These are phyloP conservation scores for Fusarium begoniae DNA, from an alignment of 2,329 filamentous ascomycete genomes.

Conservation along the genomic window DNA sequence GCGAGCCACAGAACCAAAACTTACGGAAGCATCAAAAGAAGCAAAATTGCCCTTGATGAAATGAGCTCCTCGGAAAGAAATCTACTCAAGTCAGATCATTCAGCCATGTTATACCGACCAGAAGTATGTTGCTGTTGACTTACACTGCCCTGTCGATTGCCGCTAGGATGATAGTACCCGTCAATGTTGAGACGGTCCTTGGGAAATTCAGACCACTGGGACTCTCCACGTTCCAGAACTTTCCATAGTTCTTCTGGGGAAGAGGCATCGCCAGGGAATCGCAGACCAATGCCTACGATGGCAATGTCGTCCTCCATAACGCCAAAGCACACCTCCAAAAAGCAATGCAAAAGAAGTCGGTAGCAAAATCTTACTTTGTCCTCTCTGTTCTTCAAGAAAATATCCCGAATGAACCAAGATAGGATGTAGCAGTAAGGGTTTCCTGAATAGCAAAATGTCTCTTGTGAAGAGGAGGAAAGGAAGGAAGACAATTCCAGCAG, in stretches of 20 bases:
- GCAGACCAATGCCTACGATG: slow-evolving; percentile 60
- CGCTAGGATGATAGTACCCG: slow-evolving; percentile 64
- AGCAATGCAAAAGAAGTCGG: neutral
- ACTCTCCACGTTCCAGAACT: slow-evolving; percentile 54
- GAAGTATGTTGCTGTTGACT: slow-evolving; percentile 31
- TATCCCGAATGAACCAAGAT: neutral
- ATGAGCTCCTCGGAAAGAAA: slow-evolving; percentile 59
- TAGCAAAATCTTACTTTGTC: neutral
- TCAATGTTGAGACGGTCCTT: slow-evolving; percentile 59
- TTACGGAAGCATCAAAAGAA: slow-evolving; percentile 60
- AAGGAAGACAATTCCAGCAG: neutral
- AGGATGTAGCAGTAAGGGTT: neutral
- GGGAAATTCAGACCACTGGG: slow-evolving; percentile 61
- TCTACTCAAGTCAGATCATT: slow-evolving; percentile 43
- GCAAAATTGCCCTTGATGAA: slow-evolving; percentile 59
- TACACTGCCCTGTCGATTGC: slow-evolving; percentile 59
- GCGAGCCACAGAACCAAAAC: slow-evolving; percentile 24
- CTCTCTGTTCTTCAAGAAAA: neutral
- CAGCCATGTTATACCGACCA: neutral
- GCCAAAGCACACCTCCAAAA: neutral
- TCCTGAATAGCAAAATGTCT: neutral
- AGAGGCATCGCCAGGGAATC: slow-evolving; percentile 61
- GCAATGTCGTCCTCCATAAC: slow-evolving; percentile 57
- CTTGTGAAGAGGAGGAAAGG: neutral
- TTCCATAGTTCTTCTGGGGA: slow-evolving; percentile 58